These are phyloP conservation scores for Amanita rimosa DNA, from an alignment of 768 basidiomycete species.

Conservation along the genomic window DNA sequence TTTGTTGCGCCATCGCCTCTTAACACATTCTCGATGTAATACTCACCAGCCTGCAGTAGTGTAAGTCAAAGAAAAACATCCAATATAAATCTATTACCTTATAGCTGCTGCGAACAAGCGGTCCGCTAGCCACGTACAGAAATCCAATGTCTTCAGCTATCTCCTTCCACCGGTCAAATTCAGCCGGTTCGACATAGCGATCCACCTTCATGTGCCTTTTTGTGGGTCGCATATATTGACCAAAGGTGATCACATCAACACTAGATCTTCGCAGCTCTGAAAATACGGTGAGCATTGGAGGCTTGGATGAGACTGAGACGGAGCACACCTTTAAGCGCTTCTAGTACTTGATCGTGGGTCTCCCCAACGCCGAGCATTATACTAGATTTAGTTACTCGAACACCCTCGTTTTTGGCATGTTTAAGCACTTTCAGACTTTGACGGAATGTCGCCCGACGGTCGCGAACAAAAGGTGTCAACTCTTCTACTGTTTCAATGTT, in stretches of 20 bases:
- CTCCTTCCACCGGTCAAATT: constrained; percentile 87
- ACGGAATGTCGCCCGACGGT: constrained; percentile 85
- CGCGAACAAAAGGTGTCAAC: constrained; percentile 89
- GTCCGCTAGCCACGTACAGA: constrained; percentile 94
- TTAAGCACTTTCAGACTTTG: constrained; percentile 75
- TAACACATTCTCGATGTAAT: constrained; percentile 86
- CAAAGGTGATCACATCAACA: constrained; percentile 97
- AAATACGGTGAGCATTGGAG: background rate
- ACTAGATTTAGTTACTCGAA: constrained; percentile 91
- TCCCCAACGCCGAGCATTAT: constrained; percentile 99
- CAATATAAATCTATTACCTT: constrained; percentile 54
- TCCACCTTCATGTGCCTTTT: constrained; percentile 99
- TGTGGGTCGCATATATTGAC: constrained; percentile 99
- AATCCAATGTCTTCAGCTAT: constrained; percentile 92
- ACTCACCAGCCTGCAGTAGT: constrained; percentile 78
- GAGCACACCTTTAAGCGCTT: constrained; percentile 66
- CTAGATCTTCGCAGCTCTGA: constrained; percentile 78
- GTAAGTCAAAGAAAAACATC: background rate
- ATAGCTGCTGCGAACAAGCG: constrained; percentile 91
- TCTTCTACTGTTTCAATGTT: constrained; percentile 96
- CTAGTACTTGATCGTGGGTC: constrained; percentile 67
- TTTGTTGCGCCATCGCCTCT: constrained; percentile 39
- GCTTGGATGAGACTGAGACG: background rate
- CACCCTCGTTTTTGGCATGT: constrained; percentile 76
- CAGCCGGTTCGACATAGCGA: constrained; percentile 87